A percentile compares a stretch with the other conserved stretches of the same genome.
phyloP scores from a whole-genome alignment of 2,329 filamentous ascomycete genomes.

The Onygenales sp. region DNA sequence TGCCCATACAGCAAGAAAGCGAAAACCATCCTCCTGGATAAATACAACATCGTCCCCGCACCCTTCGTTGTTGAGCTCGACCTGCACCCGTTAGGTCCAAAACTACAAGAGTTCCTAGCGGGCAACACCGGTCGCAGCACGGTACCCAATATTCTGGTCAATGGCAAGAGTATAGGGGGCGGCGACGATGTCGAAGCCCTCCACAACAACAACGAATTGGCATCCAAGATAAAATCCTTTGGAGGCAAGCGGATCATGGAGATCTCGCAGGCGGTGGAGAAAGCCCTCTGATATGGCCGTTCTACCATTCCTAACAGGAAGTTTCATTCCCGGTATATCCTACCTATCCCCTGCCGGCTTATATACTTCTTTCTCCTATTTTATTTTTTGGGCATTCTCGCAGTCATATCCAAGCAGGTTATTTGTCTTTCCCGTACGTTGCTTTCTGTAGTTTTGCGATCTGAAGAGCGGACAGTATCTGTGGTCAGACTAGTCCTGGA shows the following conservation, averaged over 20 bases:
- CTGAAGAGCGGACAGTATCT: too few relatives aligned
- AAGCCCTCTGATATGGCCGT: slow-evolving; percentile 3
- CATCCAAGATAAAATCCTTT: slow-evolving; percentile 61
- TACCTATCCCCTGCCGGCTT: too few relatives aligned
- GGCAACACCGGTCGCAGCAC: slow-evolving; percentile 71
- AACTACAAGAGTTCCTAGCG: slow-evolving; percentile 62
- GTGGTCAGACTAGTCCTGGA: too few relatives aligned
- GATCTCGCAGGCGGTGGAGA: slow-evolving; percentile 16
- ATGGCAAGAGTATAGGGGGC: slow-evolving; percentile 81
- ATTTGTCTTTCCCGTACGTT: too few relatives aligned
- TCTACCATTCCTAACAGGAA: background rate
- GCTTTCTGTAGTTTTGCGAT: too few relatives aligned
- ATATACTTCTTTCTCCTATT: too few relatives aligned
- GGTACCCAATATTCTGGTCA: slow-evolving; percentile 85
- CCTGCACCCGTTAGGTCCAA: slow-evolving; percentile 60
- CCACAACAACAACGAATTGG: slow-evolving; percentile 56
- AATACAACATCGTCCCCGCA: slow-evolving; percentile 71
- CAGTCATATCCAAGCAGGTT: too few relatives aligned
- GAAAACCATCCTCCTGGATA: slow-evolving; percentile 73
- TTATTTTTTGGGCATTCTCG: too few relatives aligned
- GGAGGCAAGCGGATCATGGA: slow-evolving; percentile 56
- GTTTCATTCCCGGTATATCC: too few relatives aligned
- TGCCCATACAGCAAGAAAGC: slow-evolving; percentile 80
- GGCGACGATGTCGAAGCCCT: slow-evolving; percentile 74
- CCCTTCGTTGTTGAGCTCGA: slow-evolving; percentile 91